Conservation (phyloP, 2,329 filamentous ascomycete species). For the Colletotrichum falcatum region DNA sequence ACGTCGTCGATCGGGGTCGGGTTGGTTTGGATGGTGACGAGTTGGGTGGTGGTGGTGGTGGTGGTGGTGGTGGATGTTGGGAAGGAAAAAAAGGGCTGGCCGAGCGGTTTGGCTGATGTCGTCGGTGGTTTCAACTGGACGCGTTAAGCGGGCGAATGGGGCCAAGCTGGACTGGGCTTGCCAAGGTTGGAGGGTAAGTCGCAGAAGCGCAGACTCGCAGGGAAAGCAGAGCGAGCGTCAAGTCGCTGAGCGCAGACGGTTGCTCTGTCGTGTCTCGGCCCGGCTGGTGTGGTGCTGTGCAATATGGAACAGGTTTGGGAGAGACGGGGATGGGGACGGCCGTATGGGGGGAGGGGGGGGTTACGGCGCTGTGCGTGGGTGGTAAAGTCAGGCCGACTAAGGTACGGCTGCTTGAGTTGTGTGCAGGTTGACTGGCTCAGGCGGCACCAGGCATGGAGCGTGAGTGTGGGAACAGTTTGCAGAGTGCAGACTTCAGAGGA, state of each 20-base stretch:
- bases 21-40: conserved; percentile 18
- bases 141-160: conserved; percentile 41
- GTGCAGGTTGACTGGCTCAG: conserved; percentile 25
- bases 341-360: not conserved
- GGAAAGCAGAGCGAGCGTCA: conserved; percentile 8
- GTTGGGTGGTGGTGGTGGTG: conserved; percentile 25
- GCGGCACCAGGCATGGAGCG: conserved; percentile 2
- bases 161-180: conserved; percentile 32
- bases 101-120: conserved; percentile 39
- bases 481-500: conserved; percentile 13
- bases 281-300: conserved; percentile 5
- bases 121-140: conserved; percentile 38
- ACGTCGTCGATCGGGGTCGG: conserved; percentile 25
- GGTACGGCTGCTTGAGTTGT: conserved; percentile 5
- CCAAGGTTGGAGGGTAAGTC: conserved; percentile 24
- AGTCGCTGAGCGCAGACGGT: conserved; percentile 10
- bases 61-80: conserved; percentile 29
- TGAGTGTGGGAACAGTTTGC: conserved; percentile 6
- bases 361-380: not conserved
- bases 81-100: conserved; percentile 29
- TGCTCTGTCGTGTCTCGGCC: conserved; percentile 15
- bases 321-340: conserved; percentile 2
- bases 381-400: not conserved
- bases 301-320: not conserved
- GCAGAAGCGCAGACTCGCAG: conserved; percentile 25